phyloP scores from a whole-genome alignment of 805 yeast genomes.

The Yarrowia deformans region DNA sequence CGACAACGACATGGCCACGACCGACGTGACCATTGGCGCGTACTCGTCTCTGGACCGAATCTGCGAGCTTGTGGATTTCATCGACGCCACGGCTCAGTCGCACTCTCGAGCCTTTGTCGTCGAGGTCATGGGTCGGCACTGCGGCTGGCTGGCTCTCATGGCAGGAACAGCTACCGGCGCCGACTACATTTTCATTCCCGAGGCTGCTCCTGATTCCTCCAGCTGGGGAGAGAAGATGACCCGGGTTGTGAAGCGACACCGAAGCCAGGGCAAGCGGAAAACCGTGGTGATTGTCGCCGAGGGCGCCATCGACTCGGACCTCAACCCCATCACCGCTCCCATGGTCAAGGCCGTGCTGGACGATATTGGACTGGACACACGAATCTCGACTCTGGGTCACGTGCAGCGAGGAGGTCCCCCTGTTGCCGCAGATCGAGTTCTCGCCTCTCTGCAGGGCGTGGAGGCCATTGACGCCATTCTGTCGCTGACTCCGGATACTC shows the following conservation, averaged over 20 bases:
- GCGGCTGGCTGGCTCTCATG: slow-evolving; percentile 98
- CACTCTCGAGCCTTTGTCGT: slow-evolving; percentile 97
- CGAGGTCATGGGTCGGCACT: slow-evolving; percentile 99
- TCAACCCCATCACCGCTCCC: slow-evolving; percentile 80
- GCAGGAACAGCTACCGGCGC: slow-evolving; percentile 98
- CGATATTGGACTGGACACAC: slow-evolving; percentile 82
- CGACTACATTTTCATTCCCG: slow-evolving; percentile 93
- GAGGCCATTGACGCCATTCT: slow-evolving; percentile 95
- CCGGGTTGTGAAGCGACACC: slow-evolving; percentile 75
- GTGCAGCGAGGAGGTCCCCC: slow-evolving; percentile 99
- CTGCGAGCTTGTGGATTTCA: slow-evolving; percentile 92
- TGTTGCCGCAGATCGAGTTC: slow-evolving; percentile 88
- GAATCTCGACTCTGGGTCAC: slow-evolving; percentile 95
- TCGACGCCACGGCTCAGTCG: slow-evolving; percentile 96
- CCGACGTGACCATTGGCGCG: slow-evolving; percentile 97
- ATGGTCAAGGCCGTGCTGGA: slow-evolving; percentile 83
- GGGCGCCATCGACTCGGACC: slow-evolving; percentile 88
- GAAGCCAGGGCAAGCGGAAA: slow-evolving; percentile 88
- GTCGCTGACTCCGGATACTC: slow-evolving; percentile 85
- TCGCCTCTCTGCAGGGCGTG: slow-evolving; percentile 96
- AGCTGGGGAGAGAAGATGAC: slow-evolving; percentile 85
- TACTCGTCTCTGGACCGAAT: slow-evolving; percentile 92
- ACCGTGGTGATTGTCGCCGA: slow-evolving; percentile 97
- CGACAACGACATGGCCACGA: slow-evolving; percentile 97
- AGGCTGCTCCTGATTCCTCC: slow-evolving; percentile 78